These are phyloP conservation scores for Exserohilum rostratum DNA, from an alignment of 2,329 filamentous ascomycete genomes.

Conservation along the genomic window DNA sequence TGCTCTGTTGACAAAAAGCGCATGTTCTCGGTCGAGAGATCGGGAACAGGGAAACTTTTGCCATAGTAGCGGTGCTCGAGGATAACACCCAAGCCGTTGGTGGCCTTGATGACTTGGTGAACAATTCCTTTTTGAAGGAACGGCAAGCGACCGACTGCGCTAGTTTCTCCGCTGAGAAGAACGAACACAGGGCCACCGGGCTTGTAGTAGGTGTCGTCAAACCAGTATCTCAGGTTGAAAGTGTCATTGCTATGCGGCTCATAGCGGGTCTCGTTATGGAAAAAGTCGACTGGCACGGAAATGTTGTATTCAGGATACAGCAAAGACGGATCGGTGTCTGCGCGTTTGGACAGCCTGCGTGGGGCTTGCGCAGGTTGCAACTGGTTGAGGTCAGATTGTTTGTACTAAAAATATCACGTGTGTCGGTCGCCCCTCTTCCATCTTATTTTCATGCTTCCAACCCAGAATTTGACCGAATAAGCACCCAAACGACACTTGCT, in stretches of 20 bases:
- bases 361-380: slow-evolving; percentile 20
- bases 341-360: slow-evolving; percentile 35
- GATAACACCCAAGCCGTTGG: slow-evolving; percentile 74
- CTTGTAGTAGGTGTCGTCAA: slow-evolving; percentile 77
- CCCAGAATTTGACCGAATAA: not conserved
- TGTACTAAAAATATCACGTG: not conserved
- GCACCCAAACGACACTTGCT: not conserved
- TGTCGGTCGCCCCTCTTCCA: not conserved
- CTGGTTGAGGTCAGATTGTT: slow-evolving; percentile 17
- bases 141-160: slow-evolving; percentile 65
- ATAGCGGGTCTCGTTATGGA: slow-evolving; percentile 79
- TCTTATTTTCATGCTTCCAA: not conserved
- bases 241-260: slow-evolving; percentile 73
- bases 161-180: slow-evolving; percentile 73
- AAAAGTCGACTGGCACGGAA: slow-evolving; percentile 74
- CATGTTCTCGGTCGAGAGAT: slow-evolving; percentile 72
- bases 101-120: slow-evolving; percentile 69
- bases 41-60: slow-evolving; percentile 69
- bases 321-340: slow-evolving; percentile 39
- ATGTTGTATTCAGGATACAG: slow-evolving; percentile 60
- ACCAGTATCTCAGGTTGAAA: slow-evolving; percentile 81
- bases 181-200: slow-evolving; percentile 82
- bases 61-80: slow-evolving; percentile 91
- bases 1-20: slow-evolving; percentile 86
- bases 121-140: slow-evolving; percentile 81